Base-by-base conservation (phyloP, 176 grass and related monocot genomes). In the Cocos nucifera region DNA sequence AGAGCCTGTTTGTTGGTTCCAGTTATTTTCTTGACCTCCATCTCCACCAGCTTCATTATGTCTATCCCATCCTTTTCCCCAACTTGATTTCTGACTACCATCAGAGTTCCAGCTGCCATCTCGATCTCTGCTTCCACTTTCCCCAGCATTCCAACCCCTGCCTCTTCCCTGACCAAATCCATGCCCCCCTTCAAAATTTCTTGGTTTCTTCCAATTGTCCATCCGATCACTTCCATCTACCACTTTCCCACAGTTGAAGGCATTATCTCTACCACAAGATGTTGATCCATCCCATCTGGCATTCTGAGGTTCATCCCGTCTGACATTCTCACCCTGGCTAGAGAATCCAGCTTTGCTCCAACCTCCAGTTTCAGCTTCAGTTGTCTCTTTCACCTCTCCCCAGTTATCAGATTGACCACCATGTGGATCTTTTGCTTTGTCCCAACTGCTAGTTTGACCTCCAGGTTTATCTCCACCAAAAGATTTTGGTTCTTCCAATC, bases 161-260 rank as follows among this genome's bases (percentile, higher is more conserved):
- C 82, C 65, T 53, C 15, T 26, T 44, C 71, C 80, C 67, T 17
- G 80, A 56, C 73, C 79, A 66, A 76, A 82, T 22, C 61, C 70
- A 74, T 15, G 16, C 2, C 66, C 65, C 59, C 71, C 81, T 71
- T 66, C 73, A 17, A 63, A 80, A 50, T 59, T 73, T 77, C 68
- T 59, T 25, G 68, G 62, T 54, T 24, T 72, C 29, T 60, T 77
- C 77, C 82, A 85, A 63, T 39, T 85, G 49, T 15, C 70, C 48
- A 62, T 80, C 58, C 76, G 72, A 72, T 49, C 66, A 50, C 76
- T 63, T 35, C 48, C 70, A 10, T 57, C 30, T 44, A 59, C 65
- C 61, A 57, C 82, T 69, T 85, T 84, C 49, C 65, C 69, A 75
- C 81, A 74, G 63, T 44, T 80, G 49, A 59, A 80, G 19, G 15